Percentiles rank a stretch among this genome's conserved stretches.
Evolutionary conservation across 495 filamentous ascomycete genomes (phyloP).

Genomic region (Entonaema liquescens): DNA sequence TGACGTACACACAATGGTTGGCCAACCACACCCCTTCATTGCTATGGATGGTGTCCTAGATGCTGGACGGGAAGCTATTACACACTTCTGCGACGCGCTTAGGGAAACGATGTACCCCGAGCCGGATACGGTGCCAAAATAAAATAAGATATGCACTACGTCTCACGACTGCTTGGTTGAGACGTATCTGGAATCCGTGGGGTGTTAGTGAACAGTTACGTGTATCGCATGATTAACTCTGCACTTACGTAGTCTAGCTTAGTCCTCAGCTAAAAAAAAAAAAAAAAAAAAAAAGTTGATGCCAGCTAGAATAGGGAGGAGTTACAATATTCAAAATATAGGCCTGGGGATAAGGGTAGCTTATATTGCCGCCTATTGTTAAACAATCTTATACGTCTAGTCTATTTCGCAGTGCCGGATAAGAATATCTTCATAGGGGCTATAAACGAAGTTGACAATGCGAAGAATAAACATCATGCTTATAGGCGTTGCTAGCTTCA

Average conservation of each 20-base stretch:
- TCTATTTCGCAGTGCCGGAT: too few relatives aligned
- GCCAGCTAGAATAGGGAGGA: neutral
- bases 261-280: neutral
- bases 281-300: too few relatives aligned
- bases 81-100: constrained; percentile 61
- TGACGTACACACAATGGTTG: constrained; percentile 64
- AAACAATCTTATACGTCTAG: too few relatives aligned
- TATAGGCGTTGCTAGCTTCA: neutral
- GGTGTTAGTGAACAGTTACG: neutral
- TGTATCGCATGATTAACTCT: neutral
- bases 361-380: too few relatives aligned
- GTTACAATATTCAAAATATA: neutral
- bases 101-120: constrained; percentile 31
- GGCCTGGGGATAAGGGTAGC: too few relatives aligned
- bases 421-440: neutral
- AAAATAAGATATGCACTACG: neutral
- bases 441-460: neutral
- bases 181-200: neutral
- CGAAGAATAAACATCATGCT: neutral
- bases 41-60: constrained; percentile 66
- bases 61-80: constrained; percentile 63
- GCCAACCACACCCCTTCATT: constrained; percentile 70
- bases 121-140: neutral
- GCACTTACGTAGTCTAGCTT: neutral
- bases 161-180: neutral